A percentile compares a stretch with the other conserved stretches of the same genome.
Conservation (phyloP, 352 stramenopile genomes). For the Pythium myriotylum region DNA sequence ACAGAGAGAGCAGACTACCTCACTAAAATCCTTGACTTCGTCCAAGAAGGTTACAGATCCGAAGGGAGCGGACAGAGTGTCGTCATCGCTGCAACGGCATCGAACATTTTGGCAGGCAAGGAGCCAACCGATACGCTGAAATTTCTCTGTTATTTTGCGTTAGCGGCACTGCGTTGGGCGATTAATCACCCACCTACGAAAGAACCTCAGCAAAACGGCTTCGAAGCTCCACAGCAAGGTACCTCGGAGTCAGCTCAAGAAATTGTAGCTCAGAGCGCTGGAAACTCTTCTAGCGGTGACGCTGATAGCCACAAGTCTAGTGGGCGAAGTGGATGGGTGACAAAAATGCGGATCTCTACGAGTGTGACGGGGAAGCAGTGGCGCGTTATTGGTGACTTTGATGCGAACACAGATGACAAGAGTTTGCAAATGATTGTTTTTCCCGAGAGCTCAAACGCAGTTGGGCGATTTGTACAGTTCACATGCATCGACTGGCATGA, state of each 20-base stretch:
- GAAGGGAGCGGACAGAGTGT: constrained; percentile 32
- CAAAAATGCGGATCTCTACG: constrained; percentile 53
- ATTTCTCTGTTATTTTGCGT: constrained; percentile 67
- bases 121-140: constrained; percentile 75
- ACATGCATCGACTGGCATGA: constrained; percentile 68
- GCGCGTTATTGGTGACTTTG: constrained; percentile 59
- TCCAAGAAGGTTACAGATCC: constrained; percentile 57
- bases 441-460: constrained; percentile 25
- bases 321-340: constrained; percentile 54
- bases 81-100: constrained; percentile 67
- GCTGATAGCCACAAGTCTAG: constrained; percentile 9
- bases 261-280: background rate
- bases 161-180: constrained; percentile 59
- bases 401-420: constrained; percentile 48
- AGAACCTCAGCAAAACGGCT: background rate
- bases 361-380: constrained; percentile 72
- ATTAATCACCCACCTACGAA: constrained; percentile 31
- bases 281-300: background rate
- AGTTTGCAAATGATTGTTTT: constrained; percentile 41
- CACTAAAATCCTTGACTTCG: constrained; percentile 71
- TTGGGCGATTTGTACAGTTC: constrained; percentile 67
- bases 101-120: constrained; percentile 80
- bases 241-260: background rate
- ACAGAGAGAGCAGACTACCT: constrained; percentile 78
- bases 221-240: background rate